Evolutionary conservation across 2,329 filamentous ascomycete species (phyloP).

Genomic region (Cytospora paraplurivora): DNA sequence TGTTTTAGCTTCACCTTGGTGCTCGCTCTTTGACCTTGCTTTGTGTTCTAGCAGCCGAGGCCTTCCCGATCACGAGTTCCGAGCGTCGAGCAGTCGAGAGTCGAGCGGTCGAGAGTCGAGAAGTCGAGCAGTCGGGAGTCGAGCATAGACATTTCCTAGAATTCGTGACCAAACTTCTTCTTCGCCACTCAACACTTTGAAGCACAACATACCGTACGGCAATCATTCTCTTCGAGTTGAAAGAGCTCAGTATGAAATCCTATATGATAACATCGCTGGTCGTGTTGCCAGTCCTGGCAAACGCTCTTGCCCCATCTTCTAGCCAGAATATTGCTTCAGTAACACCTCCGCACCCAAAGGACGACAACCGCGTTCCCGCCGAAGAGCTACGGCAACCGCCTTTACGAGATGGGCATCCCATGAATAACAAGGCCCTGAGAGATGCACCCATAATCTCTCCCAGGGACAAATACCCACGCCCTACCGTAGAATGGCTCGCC

Average conservation of each 20-base stretch:
- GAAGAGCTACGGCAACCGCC: not conserved
- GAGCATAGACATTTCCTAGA: not conserved
- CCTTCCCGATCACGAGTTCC: not conserved
- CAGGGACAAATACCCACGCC: not conserved
- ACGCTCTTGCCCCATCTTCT: not conserved
- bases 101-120: no score
- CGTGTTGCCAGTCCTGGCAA: constrained; percentile 3
- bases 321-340: not conserved
- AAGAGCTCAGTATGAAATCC: not conserved
- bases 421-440: not conserved
- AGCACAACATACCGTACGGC: no score
- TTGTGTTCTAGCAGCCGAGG: not conserved
- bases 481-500: constrained; percentile 29
- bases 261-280: not conserved
- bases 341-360: not conserved
- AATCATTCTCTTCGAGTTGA: no score
- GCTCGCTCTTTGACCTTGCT: not conserved
- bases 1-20: not conserved
- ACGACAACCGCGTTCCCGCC: not conserved
- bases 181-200: not conserved
- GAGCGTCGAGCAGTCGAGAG: no score
- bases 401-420: not conserved
- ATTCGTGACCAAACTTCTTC: not conserved
- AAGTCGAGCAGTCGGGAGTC: no score
- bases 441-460: no score